Evolutionary conservation across 306 rosid species (phyloP), one percentile per base, ranked within the genome.

Genomic region (Vicia villosa): DNA sequence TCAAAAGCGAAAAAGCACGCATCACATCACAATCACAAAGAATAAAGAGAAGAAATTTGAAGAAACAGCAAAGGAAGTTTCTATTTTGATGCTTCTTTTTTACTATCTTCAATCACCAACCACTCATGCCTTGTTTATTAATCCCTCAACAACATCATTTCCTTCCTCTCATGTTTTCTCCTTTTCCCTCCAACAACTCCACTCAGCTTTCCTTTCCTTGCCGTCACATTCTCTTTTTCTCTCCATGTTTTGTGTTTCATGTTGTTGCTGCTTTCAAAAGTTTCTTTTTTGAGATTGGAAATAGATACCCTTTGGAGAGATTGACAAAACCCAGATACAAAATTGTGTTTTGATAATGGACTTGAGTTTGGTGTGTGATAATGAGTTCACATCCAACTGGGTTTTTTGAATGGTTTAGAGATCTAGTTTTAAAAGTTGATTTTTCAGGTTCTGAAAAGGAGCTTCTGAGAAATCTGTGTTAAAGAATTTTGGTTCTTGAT

Each of bases 21-120:
- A 52, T 49, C 59, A 21, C 58, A 49, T 52, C n/a, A 11, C 32
- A 16, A 55, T 55, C 37, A 55, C 17, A 54, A 55, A 55, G 62
- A 56, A 56, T 56, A 56, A 56, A 56, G 38, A 56, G 79, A 49
- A 81, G 80, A 85, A 83, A 80, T 76, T 89, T 84, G 86, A 83
- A 84, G 89, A 79, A 89, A 86, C 95, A 79, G 85, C 87, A 83
- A 81, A 88, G 80, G 80, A 75, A 86, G 91, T 72, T 82, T 83
- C 64, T 70, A 72, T 69, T 67, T 58, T 50, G 68, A 86, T 89
- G 87, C 92, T 82, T 85, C 68, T 64, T 73, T 86, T 86, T 89
- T 80, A 86, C 92, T 79, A 75, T 70, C 64, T 7, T 14, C 10
- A 28, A 67, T 75, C 84, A 88, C 91, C 97, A 78, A 86, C 86